A percentile compares a stretch with the other conserved stretches of the same genome.
These are phyloP conservation scores for Capsicum pubescens DNA, from an alignment of 257 asterid genomes.

Conservation along the genomic window DNA sequence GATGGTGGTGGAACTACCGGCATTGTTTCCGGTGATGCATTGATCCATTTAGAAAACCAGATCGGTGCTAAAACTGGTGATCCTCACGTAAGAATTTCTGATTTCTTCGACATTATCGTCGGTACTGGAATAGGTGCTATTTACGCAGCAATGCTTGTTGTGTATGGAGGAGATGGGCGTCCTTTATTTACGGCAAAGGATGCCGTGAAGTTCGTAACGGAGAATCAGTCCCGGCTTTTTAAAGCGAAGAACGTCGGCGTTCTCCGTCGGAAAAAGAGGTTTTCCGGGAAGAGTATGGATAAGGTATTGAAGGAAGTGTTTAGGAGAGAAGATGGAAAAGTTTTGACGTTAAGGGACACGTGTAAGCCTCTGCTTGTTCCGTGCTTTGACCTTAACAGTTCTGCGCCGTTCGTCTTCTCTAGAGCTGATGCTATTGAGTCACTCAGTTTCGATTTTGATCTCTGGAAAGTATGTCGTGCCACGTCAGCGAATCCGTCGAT, in stretches of 20 bases:
- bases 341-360: slow-evolving; percentile 72
- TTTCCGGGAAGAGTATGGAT: slow-evolving; percentile 70
- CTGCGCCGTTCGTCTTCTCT: slow-evolving; percentile 95
- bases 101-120: slow-evolving; percentile 80
- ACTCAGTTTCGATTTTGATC: slow-evolving; percentile 82
- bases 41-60: slow-evolving; percentile 81
- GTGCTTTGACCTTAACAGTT: slow-evolving; percentile 77
- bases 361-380: slow-evolving; percentile 88
- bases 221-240: slow-evolving; percentile 54
- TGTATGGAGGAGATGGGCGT: slow-evolving; percentile 71
- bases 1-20: slow-evolving; percentile 87
- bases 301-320: slow-evolving; percentile 65
- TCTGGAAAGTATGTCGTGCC: slow-evolving; percentile 95
- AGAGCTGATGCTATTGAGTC: slow-evolving; percentile 93
- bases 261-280: slow-evolving; percentile 57
- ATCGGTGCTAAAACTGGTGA: slow-evolving; percentile 75
- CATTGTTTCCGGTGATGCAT: slow-evolving; percentile 63
- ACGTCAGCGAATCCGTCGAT: slow-evolving; percentile 80
- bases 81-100: slow-evolving; percentile 65
- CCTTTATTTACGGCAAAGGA: slow-evolving; percentile 70
- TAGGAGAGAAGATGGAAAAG: slow-evolving; percentile 61
- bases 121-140: slow-evolving; percentile 93
- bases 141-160: slow-evolving; percentile 76
- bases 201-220: slow-evolving; percentile 59
- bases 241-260: slow-evolving; percentile 45